Evolutionary conservation across 2,329 filamentous ascomycete species (phyloP), one percentile per base, ranked within the genome.

Genomic region (Lasiodiplodia gonubiensis): DNA sequence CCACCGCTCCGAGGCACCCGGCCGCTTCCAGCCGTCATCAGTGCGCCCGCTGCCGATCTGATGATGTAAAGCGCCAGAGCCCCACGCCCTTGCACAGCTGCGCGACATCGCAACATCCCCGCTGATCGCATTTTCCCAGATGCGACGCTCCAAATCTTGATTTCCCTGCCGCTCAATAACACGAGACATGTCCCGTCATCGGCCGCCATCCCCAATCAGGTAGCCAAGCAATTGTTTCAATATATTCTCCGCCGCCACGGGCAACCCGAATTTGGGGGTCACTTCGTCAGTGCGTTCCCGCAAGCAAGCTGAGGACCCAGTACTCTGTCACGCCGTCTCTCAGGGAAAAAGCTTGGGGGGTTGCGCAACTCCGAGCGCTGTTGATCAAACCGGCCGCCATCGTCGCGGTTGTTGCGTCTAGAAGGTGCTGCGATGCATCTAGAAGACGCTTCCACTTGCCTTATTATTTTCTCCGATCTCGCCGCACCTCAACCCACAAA

Each of bases 91-190:
- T 27, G 16, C 18, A 33, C 30, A 25, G 21, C 37, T 30, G 37
- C 39, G 57, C 57, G 37, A 48, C 39, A 61, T 61, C 30, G 39
- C 42, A 21, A 16, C 42, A 46, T 46, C 42, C 42, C 42, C 39
- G 57, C 57, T 48, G 57, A 61, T 61, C 57, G 10, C 57, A 61
- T 61, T 61, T 48, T 61, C 57, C 37, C 30, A 33, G 30, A 33
- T 33, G 30, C 30, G 30, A 33, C 30, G 30, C 10, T 33, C 30
- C 30, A 33, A 33, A 33, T 33, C 57, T 48, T 16, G n/a, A 12
- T 42, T 59, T 35, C n/a, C 14, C 39, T 18, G 35, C 21, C 33
- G 35, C 37, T 52, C 49, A 27, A 46, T 46, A 21, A 21, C 18
- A 18, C 39, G 42, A 46, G 7, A 46, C 10, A 4, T 4, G 52